phyloP scores from a whole-genome alignment of 2,329 filamentous ascomycete genomes.

The Aspergillus amoenus region DNA sequence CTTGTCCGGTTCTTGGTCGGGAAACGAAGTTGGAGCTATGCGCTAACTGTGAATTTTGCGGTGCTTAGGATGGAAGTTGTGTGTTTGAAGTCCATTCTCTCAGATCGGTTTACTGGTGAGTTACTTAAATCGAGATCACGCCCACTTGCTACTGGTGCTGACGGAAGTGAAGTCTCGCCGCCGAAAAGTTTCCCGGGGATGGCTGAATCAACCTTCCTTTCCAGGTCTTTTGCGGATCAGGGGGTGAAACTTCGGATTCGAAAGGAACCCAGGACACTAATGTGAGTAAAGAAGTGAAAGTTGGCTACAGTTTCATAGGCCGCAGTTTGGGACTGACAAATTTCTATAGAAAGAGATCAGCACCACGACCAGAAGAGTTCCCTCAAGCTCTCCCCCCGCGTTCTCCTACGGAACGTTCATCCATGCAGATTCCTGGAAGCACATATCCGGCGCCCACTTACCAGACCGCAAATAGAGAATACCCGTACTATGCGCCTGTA shows the following conservation, averaged over 20 bases:
- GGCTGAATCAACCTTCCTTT: conserved; percentile 77
- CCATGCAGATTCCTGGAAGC: conserved; percentile 35
- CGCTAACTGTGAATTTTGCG: conserved; percentile 18
- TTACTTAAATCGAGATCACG: not conserved
- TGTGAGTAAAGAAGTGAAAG: conserved; percentile 29
- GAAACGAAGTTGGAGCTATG: not conserved
- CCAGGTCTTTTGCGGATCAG: conserved; percentile 80
- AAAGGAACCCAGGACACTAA: conserved; percentile 71
- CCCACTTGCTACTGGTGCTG: conserved; percentile 9
- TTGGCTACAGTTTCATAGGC: not conserved
- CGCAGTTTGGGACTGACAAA: conserved; percentile 14
- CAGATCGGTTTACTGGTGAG: conserved; percentile 67
- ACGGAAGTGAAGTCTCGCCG: conserved; percentile 34
- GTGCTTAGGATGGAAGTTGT: conserved; percentile 43
- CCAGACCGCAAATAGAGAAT: conserved; percentile 34
- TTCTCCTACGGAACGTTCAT: conserved; percentile 39
- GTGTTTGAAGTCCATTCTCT: conserved; percentile 56
- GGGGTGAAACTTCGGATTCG: conserved; percentile 78
- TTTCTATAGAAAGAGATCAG: conserved; percentile 37
- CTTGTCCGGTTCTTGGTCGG: not conserved
- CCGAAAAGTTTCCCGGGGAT: conserved; percentile 75
- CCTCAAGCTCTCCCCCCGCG: conserved; percentile 36
- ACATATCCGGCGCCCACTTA: conserved; percentile 33
- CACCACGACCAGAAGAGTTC: conserved; percentile 40
- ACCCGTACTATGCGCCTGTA: conserved; percentile 35